Percentiles rank a stretch among this genome's conserved stretches.
Evolutionary conservation across 2,329 filamentous ascomycete genomes (phyloP).

Genomic region (Neofusicoccum parvum): DNA sequence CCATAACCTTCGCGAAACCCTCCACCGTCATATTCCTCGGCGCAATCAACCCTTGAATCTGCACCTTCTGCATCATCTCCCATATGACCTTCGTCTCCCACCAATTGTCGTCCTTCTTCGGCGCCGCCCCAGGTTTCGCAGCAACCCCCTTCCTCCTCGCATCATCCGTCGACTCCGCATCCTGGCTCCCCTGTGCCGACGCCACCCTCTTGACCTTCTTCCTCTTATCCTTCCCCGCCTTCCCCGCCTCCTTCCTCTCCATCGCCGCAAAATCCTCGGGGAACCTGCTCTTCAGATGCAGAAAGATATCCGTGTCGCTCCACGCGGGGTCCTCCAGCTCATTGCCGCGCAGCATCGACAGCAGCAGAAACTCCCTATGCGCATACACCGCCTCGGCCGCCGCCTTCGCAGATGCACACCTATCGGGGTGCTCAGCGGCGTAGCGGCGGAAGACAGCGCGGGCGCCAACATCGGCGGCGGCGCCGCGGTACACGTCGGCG

Average conservation of each 20-base stretch:
- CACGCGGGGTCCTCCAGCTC: slow-evolving; percentile 48
- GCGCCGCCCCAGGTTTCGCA: slow-evolving; percentile 19
- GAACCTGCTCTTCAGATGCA: slow-evolving; percentile 42
- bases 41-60: slow-evolving; percentile 35
- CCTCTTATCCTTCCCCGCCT: slow-evolving; percentile 13
- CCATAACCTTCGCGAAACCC: slow-evolving; percentile 36
- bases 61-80: slow-evolving; percentile 43
- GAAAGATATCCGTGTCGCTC: slow-evolving; percentile 46
- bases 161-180: neutral
- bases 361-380: slow-evolving; percentile 47
- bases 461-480: slow-evolving; percentile 26
- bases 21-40: slow-evolving; percentile 35
- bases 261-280: slow-evolving; percentile 29
- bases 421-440: slow-evolving; percentile 30
- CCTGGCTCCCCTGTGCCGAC: neutral
- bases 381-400: slow-evolving; percentile 36
- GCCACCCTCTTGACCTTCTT: neutral
- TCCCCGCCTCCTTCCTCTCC: slow-evolving; percentile 29
- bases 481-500: slow-evolving; percentile 55
- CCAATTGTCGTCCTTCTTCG: slow-evolving; percentile 44
- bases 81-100: slow-evolving; percentile 41
- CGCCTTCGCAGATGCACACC: slow-evolving; percentile 28
- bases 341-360: slow-evolving; percentile 43
- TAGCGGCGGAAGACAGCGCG: slow-evolving; percentile 38
- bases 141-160: neutral